Percentiles rank a stretch among this genome's conserved stretches.
phyloP scores from a whole-genome alignment of 2,329 filamentous ascomycete species.

The Nothophaeocryptopus gaeumannii region DNA sequence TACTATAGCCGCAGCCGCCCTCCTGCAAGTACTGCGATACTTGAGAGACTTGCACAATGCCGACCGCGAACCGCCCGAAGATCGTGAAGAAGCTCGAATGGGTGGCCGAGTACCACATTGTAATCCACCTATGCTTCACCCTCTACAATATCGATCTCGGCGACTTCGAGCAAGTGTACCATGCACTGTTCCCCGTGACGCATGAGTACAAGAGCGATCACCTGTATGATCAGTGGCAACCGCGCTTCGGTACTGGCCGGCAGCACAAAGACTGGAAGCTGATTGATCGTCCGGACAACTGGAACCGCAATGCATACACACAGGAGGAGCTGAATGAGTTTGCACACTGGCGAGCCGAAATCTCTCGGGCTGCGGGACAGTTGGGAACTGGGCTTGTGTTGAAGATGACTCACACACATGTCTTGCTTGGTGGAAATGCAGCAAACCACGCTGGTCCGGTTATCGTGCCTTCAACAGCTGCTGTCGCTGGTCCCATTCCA shows the following conservation, averaged over 20 bases:
- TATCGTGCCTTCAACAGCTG: neutral
- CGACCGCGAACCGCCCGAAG: too few species aligned
- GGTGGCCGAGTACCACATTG: neutral
- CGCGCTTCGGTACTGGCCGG: neutral
- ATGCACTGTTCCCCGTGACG: neutral
- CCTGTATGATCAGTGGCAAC: neutral
- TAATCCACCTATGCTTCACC: neutral
- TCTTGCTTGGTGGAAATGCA: neutral
- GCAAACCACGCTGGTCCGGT: too few species aligned
- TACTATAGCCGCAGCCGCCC: too few species aligned
- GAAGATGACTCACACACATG: neutral
- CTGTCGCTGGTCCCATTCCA: neutral
- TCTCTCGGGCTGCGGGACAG: neutral
- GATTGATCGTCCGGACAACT: constrained; percentile 1
- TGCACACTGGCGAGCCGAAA: neutral
- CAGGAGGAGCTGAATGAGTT: neutral
- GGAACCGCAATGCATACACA: neutral
- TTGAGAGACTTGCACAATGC: too few species aligned
- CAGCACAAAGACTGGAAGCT: neutral
- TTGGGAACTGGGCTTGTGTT: neutral
- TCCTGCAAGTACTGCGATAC: too few species aligned
- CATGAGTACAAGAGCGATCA: neutral
- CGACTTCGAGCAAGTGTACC: neutral
- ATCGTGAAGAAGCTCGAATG: neutral
- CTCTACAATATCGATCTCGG: neutral